Conservation (phyloP, 441 rosid genomes). For the Pelargonium australe region DNA sequence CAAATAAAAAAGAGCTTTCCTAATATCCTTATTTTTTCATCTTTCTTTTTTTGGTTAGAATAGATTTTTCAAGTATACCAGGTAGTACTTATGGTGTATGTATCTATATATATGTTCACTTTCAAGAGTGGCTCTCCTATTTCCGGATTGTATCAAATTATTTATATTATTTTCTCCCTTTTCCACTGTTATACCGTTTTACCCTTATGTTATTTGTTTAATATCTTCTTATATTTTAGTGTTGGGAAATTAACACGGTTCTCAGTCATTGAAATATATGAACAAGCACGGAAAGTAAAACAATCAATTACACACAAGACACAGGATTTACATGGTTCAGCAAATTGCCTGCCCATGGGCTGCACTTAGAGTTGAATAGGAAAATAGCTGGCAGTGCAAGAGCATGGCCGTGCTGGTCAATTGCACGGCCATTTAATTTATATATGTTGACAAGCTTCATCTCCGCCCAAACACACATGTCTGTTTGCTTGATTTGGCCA, state of each 20-base stretch:
- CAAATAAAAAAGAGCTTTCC: not conserved
- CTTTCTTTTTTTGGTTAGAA: not conserved
- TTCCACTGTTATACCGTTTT: not conserved
- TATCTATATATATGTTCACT: not conserved
- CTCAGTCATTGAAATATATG: no score
- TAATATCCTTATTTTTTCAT: not conserved
- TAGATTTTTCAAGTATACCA: not conserved
- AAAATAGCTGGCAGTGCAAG: no score
- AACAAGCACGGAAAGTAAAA: no score
- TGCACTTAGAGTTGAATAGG: no score
- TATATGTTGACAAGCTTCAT: no score
- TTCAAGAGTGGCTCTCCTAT: constrained; percentile 7
- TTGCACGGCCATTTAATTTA: no score
- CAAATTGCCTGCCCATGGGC: no score
- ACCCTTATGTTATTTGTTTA: not conserved
- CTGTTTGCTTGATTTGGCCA: no score
- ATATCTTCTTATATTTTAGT: not conserved
- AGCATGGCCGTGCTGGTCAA: no score
- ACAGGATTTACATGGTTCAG: no score
- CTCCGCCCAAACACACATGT: no score
- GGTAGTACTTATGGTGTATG: not conserved
- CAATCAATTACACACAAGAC: no score
- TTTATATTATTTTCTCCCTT: not conserved
- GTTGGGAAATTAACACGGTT: not conserved
- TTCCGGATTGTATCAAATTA: not conserved